Conservation (phyloP, 495 filamentous ascomycete genomes). For the Lineolata rhizophorae region DNA sequence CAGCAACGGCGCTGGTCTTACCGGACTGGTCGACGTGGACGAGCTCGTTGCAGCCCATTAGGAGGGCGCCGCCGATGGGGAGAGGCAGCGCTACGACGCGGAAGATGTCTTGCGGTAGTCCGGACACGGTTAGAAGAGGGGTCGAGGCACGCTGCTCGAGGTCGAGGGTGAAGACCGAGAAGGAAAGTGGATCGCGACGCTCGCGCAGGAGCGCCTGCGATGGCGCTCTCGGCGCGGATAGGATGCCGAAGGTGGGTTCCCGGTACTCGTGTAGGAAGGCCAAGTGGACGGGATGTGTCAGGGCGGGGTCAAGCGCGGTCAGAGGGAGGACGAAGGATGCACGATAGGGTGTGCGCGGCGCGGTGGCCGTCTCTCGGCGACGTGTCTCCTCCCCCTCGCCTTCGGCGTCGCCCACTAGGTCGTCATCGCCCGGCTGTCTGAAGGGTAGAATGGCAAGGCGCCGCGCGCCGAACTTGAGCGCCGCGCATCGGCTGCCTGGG, state of each 20-base stretch:
- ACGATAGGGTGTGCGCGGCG: conserved; percentile 64
- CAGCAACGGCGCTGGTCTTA: conserved; percentile 80
- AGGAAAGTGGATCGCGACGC: conserved; percentile 65
- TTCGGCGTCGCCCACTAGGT: conserved; percentile 64
- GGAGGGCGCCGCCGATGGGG: conserved; percentile 68
- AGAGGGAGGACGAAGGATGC: conserved; percentile 81
- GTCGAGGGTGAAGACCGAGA: conserved; percentile 88
- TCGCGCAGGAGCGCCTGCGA: conserved; percentile 51
- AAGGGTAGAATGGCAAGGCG: conserved; percentile 91
- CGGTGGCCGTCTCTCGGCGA: too few species aligned
- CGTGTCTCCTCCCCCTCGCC: conserved; percentile 25
- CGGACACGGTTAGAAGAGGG: conserved; percentile 63
- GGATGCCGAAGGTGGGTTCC: conserved; percentile 87
- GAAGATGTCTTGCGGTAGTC: conserved; percentile 76
- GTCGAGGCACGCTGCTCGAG: conserved; percentile 87
- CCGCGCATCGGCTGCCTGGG: conserved; percentile 77
- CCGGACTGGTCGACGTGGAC: conserved; percentile 94
- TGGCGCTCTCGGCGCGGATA: conserved; percentile 51
- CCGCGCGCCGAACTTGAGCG: conserved; percentile 70
- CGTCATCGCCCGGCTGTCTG: conserved; percentile 63
- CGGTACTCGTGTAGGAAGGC: conserved; percentile 92
- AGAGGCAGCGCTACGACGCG: conserved; percentile 63
- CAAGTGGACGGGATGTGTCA: conserved; percentile 74
- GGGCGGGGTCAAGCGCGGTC: conserved; percentile 63
- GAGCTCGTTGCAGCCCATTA: conserved; percentile 73